These are phyloP conservation scores for Kernera saxatilis DNA, from an alignment of 345 rosid genomes.

Conservation along the genomic window DNA sequence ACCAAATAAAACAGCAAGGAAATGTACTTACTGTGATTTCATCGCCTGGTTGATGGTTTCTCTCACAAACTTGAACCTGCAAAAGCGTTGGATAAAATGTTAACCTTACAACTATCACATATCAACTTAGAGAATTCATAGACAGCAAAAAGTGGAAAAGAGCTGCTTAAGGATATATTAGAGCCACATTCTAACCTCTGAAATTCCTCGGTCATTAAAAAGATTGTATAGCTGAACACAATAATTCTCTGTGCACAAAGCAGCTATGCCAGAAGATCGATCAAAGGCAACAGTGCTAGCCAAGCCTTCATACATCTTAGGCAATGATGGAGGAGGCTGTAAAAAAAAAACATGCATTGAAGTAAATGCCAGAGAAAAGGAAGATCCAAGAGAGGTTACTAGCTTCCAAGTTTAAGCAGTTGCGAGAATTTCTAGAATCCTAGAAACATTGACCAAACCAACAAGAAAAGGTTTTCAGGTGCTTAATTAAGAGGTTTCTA, in stretches of 20 bases:
- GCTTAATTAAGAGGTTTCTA: not conserved
- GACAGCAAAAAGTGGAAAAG: not conserved
- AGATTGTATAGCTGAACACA: constrained; percentile 83
- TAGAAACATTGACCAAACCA: not conserved
- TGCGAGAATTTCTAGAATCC: not conserved
- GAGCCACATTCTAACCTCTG: constrained; percentile 54
- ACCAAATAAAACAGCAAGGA: not conserved
- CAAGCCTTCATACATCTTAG: constrained; percentile 42
- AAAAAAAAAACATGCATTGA: constrained; percentile 12
- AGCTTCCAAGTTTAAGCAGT: not conserved
- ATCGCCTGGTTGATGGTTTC: constrained; percentile 96
- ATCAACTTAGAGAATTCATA: not conserved
- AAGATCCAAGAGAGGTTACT: not conserved
- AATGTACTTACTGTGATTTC: constrained; percentile 60
- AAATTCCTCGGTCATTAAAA: constrained; percentile 68
- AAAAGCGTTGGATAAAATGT: not conserved
- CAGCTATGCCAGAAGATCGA: constrained; percentile 62
- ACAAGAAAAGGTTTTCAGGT: not conserved
- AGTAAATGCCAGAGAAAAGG: constrained; percentile 4
- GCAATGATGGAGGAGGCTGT: constrained; percentile 74
- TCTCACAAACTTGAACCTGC: constrained; percentile 94
- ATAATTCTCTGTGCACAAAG: constrained; percentile 71
- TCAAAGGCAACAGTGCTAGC: constrained; percentile 59
- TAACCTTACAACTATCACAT: not conserved
- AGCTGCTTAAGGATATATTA: not conserved